Percentiles rank a stretch among this genome's conserved stretches.
Evolutionary conservation across 1,284 basidiomycete genomes (phyloP).

Genomic region (Tranzscheliella williamsii): DNA sequence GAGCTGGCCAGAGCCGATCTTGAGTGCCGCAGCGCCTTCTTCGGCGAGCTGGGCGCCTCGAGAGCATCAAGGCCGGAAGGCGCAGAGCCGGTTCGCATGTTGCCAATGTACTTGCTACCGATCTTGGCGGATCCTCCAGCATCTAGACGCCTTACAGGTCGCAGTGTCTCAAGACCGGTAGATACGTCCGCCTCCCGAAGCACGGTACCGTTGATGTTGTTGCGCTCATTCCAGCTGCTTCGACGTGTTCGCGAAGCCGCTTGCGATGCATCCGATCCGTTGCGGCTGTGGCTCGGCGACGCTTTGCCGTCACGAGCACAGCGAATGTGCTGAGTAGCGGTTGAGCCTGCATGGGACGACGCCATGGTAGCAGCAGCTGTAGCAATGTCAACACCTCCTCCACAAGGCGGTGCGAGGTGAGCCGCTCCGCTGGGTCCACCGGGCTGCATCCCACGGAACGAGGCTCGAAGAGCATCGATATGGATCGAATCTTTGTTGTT

Average conservation of each 20-base stretch:
- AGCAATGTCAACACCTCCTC: conserved; percentile 21
- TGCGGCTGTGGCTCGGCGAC: conserved; percentile 26
- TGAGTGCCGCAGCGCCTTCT: conserved; percentile 20
- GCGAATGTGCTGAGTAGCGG: conserved; percentile 27
- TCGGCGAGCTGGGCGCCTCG: conserved; percentile 1
- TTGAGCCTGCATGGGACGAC: conserved; percentile 19
- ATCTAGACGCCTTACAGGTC: conserved; percentile 89
- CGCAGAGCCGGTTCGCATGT: conserved; percentile 24
- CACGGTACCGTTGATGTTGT: conserved; percentile 72
- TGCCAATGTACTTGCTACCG: conserved; percentile 78
- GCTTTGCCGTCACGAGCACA: conserved; percentile 34
- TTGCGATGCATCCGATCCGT: conserved; percentile 16
- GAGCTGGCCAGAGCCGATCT: conserved; percentile 27
- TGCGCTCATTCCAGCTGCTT: conserved; percentile 66
- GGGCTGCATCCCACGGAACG: conserved; percentile 44
- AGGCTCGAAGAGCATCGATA: conserved; percentile 37
- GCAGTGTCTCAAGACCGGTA: conserved; percentile 74
- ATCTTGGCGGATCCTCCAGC: conserved; percentile 74
- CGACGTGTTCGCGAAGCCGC: conserved; percentile 33
- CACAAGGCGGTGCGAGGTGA: conserved; percentile 22
- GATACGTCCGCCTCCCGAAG: conserved; percentile 75
- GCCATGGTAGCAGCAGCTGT: conserved; percentile 36
- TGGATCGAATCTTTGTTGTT: conserved; percentile 26
- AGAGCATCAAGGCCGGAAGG: conserved; percentile 14
- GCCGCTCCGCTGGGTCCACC: conserved; percentile 11